Conservation (phyloP, 2,329 filamentous ascomycete species). For the Aureobasidium sp. region DNA sequence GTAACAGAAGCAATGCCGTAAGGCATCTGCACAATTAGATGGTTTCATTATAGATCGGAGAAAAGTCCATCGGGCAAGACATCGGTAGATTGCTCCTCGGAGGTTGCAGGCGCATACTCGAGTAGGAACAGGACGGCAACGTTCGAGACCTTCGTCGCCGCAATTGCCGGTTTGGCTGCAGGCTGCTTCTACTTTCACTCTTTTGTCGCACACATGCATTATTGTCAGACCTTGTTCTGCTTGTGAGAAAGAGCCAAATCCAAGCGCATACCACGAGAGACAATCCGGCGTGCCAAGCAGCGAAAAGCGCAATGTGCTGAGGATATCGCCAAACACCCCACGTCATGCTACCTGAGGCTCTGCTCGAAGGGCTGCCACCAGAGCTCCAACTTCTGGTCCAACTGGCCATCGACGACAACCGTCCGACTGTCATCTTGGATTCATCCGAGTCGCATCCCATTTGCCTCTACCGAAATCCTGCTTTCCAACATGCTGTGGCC, state of each 20-base stretch:
- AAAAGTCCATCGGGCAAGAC: no score
- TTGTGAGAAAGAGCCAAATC: not conserved
- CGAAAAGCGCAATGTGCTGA: not conserved
- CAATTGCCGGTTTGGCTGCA: not conserved
- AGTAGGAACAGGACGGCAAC: not conserved
- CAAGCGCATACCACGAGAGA: not conserved
- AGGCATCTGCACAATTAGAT: no score
- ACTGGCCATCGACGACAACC: not conserved
- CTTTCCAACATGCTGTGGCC: not conserved
- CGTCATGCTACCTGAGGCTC: not conserved
- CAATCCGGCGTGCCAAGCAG: not conserved
- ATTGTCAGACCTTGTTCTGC: no score
- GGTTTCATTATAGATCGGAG: no score
- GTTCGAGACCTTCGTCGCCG: not conserved
- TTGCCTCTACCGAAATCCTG: not conserved
- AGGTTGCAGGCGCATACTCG: no score
- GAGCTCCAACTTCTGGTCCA: not conserved
- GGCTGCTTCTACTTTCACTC: not conserved
- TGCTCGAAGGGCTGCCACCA: not conserved
- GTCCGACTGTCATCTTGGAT: not conserved
- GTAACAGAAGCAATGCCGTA: no score
- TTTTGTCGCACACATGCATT: not conserved
- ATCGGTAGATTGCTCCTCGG: no score
- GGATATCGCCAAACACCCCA: no score
- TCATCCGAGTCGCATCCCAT: not conserved